These are phyloP conservation scores for Aspergillus incahuasiensis DNA, from an alignment of 495 filamentous ascomycete species.

Conservation along the genomic window DNA sequence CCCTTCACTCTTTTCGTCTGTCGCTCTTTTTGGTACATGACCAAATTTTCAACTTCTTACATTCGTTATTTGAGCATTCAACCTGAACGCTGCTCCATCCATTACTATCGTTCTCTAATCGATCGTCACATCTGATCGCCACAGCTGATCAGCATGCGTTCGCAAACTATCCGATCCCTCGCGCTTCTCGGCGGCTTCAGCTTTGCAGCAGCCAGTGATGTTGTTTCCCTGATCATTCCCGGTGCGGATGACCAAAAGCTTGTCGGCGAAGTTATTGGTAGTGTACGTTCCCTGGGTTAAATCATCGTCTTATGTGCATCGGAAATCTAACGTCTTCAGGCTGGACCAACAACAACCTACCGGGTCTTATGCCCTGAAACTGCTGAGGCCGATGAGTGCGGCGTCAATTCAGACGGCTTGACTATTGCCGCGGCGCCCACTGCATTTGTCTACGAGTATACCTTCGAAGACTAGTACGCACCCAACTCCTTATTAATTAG, in stretches of 20 bases:
- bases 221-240: slow-evolving; percentile 30
- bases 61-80: neutral
- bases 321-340: slow-evolving; percentile 2
- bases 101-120: neutral
- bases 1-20: neutral
- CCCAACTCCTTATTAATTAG: neutral
- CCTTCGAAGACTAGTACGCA: slow-evolving; percentile 16
- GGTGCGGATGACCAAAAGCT: slow-evolving; percentile 3
- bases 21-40: neutral
- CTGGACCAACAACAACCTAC: slow-evolving; percentile 14
- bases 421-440: slow-evolving; percentile 7
- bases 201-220: slow-evolving; percentile 24
- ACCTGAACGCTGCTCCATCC: neutral
- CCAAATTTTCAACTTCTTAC: neutral
- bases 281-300: slow-evolving; percentile 14
- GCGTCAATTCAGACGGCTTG: neutral
- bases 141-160: slow-evolving; percentile 11
- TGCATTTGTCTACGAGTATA: slow-evolving; percentile 4
- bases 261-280: slow-evolving; percentile 19
- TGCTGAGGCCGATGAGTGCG: neutral
- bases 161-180: slow-evolving; percentile 9
- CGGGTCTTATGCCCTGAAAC: slow-evolving; percentile 7
- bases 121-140: slow-evolving; percentile 6
- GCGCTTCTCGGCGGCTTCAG: slow-evolving; percentile 8
- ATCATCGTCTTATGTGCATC: neutral